Base-by-base conservation (phyloP, 2,329 filamentous ascomycete species). In the Magnaporthales sp. region DNA sequence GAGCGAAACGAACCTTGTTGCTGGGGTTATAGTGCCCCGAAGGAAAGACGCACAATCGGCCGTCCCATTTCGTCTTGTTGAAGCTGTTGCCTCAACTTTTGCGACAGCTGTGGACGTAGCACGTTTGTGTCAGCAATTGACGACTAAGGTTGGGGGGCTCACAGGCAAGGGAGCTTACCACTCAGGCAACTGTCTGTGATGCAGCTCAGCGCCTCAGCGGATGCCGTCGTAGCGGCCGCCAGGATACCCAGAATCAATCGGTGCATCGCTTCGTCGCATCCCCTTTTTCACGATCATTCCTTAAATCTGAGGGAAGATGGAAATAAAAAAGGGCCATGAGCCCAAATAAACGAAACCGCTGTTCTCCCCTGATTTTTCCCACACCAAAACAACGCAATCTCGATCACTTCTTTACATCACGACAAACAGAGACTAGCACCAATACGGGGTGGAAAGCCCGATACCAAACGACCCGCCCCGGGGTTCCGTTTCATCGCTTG, bases 1-100 rank as follows among this genome's bases (percentile, higher is more conserved):
- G 22, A 11, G 11, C 0, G 7, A 56, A 60, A 15, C 27, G 26
- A 54, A 66, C 66, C 63, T 67, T 8, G 67, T 66, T 15, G 66
- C 54, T 6, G 67, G 67, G 6, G 67, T 67, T 62, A 66, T 64
- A 30, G 67, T 68, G 60, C 63, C 66, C 3, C 32, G 58, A 31
- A 68, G 63, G 65, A 66, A 67, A 13, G 68, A 67, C 1, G 67
- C n/a, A 38, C 68, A 68, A 61, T 68, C 68, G 6, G 66, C 65
- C 15, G 68, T 68, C 60, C 68, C 68, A 64, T 68, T 67, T 30
- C 58, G 38, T 11, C 32, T 26, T 26, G 56, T 60, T 6, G 56
- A 60, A 27, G 56, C 32, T 29, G 38, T 64, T 15, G 63, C 38
- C 24, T 64, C 63, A 27, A 54, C 27, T n/a, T 56, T 54, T 2